Percentiles rank a stretch among this genome's conserved stretches.
phyloP scores from a whole-genome alignment of 2,329 filamentous ascomycete species.

The Arthrobotrys entomopaga region DNA sequence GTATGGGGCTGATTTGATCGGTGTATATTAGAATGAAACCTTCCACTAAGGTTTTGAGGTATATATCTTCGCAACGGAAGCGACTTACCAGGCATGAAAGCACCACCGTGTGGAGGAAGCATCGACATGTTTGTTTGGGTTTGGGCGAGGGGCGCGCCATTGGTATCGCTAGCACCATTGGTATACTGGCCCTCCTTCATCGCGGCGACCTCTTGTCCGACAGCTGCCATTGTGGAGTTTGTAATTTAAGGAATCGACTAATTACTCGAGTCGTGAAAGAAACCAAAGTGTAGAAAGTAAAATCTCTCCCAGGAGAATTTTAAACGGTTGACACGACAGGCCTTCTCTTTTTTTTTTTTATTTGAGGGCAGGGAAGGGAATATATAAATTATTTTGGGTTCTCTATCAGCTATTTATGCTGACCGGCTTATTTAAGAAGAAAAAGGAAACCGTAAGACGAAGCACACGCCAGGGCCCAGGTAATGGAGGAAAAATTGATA shows the following conservation, averaged over 20 bases:
- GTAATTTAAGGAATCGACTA: slow-evolving; percentile 1
- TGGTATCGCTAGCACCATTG: slow-evolving; percentile 42
- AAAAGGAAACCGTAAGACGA: slow-evolving; percentile 30
- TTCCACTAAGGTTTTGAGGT: background rate
- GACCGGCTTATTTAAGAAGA: slow-evolving; percentile 34
- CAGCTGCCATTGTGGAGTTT: slow-evolving; percentile 42
- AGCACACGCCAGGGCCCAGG: slow-evolving; percentile 30
- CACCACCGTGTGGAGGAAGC: slow-evolving; percentile 74
- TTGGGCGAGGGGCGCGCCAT: slow-evolving; percentile 37
- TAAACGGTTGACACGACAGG: slow-evolving; percentile 13
- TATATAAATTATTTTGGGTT: slow-evolving; percentile 39
- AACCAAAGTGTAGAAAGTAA: slow-evolving; percentile 2
- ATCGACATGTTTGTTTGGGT: slow-evolving; percentile 43
- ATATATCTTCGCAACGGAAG: background rate
- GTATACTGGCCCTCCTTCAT: slow-evolving; percentile 33
- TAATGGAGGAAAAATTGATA: slow-evolving; percentile 46
- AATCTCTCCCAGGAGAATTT: slow-evolving; percentile 26
- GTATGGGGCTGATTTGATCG: slow-evolving; percentile 63
- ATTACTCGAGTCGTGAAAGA: slow-evolving; percentile 35
- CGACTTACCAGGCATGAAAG: slow-evolving; percentile 74
- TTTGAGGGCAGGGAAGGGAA: slow-evolving; percentile 31
- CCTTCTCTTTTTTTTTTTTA: slow-evolving; percentile 22
- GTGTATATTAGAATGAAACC: slow-evolving; percentile 18
- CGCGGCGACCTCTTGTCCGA: slow-evolving; percentile 25
- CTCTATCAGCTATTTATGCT: slow-evolving; percentile 16